Evolutionary conservation across 2,329 filamentous ascomycete genomes (phyloP).

Genomic region (Pseudocercospora eumusae): DNA sequence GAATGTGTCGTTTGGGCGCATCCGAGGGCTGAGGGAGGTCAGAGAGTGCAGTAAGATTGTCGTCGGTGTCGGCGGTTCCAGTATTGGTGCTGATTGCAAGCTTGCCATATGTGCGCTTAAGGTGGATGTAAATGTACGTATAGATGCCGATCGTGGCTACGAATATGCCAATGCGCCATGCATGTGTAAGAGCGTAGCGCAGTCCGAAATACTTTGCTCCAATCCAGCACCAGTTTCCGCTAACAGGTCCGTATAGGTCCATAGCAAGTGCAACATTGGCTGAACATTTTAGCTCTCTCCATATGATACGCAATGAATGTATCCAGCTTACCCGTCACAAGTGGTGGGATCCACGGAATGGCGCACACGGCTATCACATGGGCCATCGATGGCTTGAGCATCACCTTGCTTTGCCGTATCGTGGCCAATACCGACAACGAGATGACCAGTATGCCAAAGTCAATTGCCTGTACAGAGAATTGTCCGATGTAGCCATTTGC

Average conservation of each 20-base stretch:
- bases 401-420: constrained; percentile 42
- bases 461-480: constrained; percentile 47
- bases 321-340: constrained; percentile 41
- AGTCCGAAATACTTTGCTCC: constrained; percentile 41
- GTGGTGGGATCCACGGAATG: constrained; percentile 46
- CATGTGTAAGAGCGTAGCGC: constrained; percentile 51
- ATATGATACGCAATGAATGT: not conserved
- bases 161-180: constrained; percentile 51
- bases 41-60: constrained; percentile 1
- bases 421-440: constrained; percentile 48
- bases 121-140: constrained; percentile 46
- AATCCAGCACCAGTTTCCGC: constrained; percentile 56
- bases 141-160: constrained; percentile 47
- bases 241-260: constrained; percentile 43
- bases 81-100: constrained; percentile 12
- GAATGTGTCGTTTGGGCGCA: constrained; percentile 8
- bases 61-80: constrained; percentile 8
- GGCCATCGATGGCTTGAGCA: constrained; percentile 33
- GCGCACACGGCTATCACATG: constrained; percentile 42
- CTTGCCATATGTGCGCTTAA: constrained; percentile 31
- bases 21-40: not conserved
- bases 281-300: not conserved
- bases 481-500: constrained; percentile 51
- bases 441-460: constrained; percentile 50
- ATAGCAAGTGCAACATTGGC: constrained; percentile 36